These are phyloP conservation scores for Annulohypoxylon moriforme DNA, from an alignment of 495 filamentous ascomycete genomes.

Conservation along the genomic window DNA sequence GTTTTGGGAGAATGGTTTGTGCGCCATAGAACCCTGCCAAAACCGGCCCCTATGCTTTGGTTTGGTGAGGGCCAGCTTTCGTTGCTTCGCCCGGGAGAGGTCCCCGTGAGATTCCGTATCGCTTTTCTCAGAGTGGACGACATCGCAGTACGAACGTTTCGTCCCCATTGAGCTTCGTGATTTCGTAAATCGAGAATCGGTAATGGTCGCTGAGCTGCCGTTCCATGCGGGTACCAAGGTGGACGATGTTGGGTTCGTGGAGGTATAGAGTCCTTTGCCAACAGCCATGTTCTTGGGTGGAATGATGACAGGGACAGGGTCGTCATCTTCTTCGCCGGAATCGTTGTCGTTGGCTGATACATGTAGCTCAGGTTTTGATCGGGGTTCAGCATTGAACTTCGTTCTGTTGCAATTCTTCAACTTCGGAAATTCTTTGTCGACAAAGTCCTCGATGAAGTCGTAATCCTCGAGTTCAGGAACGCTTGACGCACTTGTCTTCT, in stretches of 20 bases:
- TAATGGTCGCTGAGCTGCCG: neutral
- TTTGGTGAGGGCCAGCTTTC: neutral
- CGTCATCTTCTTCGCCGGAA: conserved; percentile 13
- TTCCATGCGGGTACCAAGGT: neutral
- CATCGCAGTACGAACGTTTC: conserved; percentile 1
- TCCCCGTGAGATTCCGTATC: neutral
- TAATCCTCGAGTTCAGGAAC: neutral
- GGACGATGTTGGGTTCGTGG: neutral
- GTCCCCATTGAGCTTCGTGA: neutral
- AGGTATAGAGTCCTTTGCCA: neutral
- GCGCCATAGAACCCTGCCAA: neutral
- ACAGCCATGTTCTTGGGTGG: conserved; percentile 43
- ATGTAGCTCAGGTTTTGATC: neutral
- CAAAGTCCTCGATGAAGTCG: conserved; percentile 33
- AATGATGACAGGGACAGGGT: conserved; percentile 24
- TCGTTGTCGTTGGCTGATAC: neutral
- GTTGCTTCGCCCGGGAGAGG: conserved; percentile 2
- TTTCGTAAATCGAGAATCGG: neutral
- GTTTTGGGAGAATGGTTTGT: neutral
- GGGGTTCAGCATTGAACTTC: neutral
- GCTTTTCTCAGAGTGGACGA: neutral
- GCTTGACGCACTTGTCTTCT: neutral
- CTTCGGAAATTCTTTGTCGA: conserved; percentile 34
- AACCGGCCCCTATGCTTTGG: neutral
- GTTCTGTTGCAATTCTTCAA: conserved; percentile 8